Evolutionary conservation across 139 green algal genomes (phyloP), one percentile per base, ranked within the genome.

Genomic region (Yamagishiella unicocca): DNA sequence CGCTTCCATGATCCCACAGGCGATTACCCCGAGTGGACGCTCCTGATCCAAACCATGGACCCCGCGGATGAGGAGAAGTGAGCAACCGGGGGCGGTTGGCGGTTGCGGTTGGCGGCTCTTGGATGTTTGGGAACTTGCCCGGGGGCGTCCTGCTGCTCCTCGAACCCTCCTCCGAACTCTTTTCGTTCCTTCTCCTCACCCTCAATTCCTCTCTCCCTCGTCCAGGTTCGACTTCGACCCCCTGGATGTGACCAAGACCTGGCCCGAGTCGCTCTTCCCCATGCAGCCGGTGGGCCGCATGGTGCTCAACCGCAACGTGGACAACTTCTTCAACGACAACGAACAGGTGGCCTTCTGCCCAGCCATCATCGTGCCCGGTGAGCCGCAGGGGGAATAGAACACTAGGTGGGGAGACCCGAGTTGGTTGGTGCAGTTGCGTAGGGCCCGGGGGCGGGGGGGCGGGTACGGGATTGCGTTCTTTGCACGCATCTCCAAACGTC

Each of bases 1-100:
- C n/a, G n/a, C 31, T 4, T 68, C 22, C 22, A 12, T 68, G 21
- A 19, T n/a, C n/a, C n/a, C n/a, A 0, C 72, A 85, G 79, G 96
- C 22, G 94, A 99, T 81, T 99, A 98, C 89, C 97, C 97, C 8
- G 97, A 99, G 93, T 99, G 97, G 97, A 93, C 86, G 62, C 93
- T 99, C 31, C 92, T 92, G 84, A 96, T 99, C 82, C 97, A 99
- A 83, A 97, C 93, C 67, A 98, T 99, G 97, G 93, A 98, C 74
- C 92, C 92, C 2, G 90, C 90, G 27, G 95, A 98, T 62, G 92
- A 96, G 91, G 90, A 96, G 88, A 95, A 95, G 92, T 95, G 72
- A 89, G 91, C 25, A n/a, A n/a, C n/a, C n/a, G n/a, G n/a, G n/a
- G n/a, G n/a, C n/a, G n/a, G n/a, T n/a, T n/a, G n/a, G n/a, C n/a